These are phyloP conservation scores for Volvox reticuliferus DNA, from an alignment of 139 green algal genomes.

Conservation along the genomic window DNA sequence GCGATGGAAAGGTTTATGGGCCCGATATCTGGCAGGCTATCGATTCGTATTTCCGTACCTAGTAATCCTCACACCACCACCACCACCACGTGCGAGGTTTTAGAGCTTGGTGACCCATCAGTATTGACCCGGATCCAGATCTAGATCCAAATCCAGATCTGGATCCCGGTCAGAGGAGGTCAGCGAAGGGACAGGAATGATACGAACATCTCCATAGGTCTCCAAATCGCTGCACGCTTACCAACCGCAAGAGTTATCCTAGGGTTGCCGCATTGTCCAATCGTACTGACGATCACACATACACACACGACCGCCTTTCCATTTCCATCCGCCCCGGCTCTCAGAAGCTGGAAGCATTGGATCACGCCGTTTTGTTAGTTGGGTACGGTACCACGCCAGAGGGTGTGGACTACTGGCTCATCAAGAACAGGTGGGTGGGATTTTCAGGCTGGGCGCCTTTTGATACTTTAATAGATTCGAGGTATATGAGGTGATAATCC, in stretches of 20 bases:
- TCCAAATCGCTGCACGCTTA: too few species aligned
- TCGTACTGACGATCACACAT: neutral
- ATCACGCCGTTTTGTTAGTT: conserved; percentile 68
- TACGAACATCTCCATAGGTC: too few species aligned
- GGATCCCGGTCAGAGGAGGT: too few species aligned
- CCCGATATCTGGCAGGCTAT: neutral
- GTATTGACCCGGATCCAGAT: too few species aligned
- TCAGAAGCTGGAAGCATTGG: conserved; percentile 48
- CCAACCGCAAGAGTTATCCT: too few species aligned
- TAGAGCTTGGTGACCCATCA: neutral
- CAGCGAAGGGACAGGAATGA: too few species aligned
- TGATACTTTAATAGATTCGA: too few species aligned
- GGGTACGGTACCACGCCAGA: conserved; percentile 64
- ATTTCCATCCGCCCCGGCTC: neutral
- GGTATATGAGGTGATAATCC: too few species aligned
- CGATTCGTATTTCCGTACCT: neutral
- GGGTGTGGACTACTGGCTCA: conserved; percentile 66
- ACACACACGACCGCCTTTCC: neutral
- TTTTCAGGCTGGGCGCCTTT: too few species aligned
- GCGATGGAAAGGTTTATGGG: neutral
- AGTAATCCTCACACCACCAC: neutral
- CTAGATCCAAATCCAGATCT: too few species aligned
- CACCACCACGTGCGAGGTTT: neutral
- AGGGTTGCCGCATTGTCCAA: neutral
- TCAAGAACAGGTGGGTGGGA: conserved; percentile 55